These are phyloP conservation scores for Saccharum hybrid DNA, from an alignment of 202 grass and related monocot species.

Conservation along the genomic window DNA sequence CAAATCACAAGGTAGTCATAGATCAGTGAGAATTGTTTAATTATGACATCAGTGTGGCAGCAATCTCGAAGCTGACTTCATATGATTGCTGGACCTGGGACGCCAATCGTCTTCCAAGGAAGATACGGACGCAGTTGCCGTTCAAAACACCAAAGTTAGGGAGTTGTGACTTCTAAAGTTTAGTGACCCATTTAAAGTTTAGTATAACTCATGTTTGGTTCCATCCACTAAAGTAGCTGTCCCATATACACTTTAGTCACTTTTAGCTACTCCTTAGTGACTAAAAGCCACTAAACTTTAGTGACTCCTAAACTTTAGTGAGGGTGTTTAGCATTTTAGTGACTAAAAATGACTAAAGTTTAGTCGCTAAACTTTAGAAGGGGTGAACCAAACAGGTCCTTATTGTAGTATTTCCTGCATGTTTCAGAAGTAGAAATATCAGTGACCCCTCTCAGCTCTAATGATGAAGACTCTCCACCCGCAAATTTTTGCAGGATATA, in stretches of 20 bases:
- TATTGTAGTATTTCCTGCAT: background rate
- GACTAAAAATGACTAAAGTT: too few relatives aligned
- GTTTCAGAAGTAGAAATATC: background rate
- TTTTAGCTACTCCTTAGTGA: too few relatives aligned
- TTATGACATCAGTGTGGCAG: conserved; percentile 1
- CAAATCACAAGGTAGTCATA: conserved; percentile 9
- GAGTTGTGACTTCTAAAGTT: too few relatives aligned
- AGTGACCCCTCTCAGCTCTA: background rate
- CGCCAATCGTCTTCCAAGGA: background rate
- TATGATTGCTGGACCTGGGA: background rate
- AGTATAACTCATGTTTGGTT: too few relatives aligned
- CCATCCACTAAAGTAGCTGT: too few relatives aligned
- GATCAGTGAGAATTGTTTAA: background rate
- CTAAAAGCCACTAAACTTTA: too few relatives aligned
- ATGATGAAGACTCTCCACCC: background rate
- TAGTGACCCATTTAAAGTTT: too few relatives aligned
- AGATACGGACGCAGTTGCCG: background rate
- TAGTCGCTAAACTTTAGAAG: too few relatives aligned
- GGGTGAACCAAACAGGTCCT: too few relatives aligned
- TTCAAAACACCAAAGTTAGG: background rate
- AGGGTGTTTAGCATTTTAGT: too few relatives aligned
- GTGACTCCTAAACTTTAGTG: too few relatives aligned
- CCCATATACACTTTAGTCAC: too few relatives aligned
- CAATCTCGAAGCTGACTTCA: background rate
- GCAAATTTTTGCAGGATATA: background rate